A percentile compares a stretch with the other conserved stretches of the same genome.
phyloP scores from a whole-genome alignment of 768 basidiomycete genomes.

The Termitomyces sp. region DNA sequence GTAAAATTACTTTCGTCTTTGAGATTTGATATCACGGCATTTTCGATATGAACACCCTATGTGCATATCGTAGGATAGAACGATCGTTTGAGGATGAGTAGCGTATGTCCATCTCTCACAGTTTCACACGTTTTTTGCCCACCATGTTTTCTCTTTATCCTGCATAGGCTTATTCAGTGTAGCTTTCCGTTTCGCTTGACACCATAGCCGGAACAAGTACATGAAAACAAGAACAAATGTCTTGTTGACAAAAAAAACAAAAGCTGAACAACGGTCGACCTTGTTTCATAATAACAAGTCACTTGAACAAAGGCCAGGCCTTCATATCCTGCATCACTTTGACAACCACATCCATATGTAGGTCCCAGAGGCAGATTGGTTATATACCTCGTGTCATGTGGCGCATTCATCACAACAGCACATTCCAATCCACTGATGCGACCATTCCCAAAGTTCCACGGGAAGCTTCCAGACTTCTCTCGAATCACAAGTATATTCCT shows the following conservation, averaged over 20 bases:
- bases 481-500: neutral
- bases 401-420: neutral
- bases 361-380: neutral
- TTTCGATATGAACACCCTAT: neutral
- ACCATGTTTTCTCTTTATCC: neutral
- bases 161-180: neutral
- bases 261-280: neutral
- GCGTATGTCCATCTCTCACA: neutral
- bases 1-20: neutral
- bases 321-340: neutral
- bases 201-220: too few relatives aligned
- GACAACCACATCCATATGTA: neutral
- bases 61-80: neutral
- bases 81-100: neutral
- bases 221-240: neutral
- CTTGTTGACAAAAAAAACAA: neutral
- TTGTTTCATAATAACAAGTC: neutral
- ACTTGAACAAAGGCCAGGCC: neutral
- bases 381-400: neutral
- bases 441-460: neutral
- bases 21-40: neutral
- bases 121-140: neutral
- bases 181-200: neutral
- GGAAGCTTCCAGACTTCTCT: neutral
- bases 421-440: neutral